These are phyloP conservation scores for Ceratobasidium sp. DNA, from an alignment of 1,284 basidiomycete genomes.

Conservation along the genomic window DNA sequence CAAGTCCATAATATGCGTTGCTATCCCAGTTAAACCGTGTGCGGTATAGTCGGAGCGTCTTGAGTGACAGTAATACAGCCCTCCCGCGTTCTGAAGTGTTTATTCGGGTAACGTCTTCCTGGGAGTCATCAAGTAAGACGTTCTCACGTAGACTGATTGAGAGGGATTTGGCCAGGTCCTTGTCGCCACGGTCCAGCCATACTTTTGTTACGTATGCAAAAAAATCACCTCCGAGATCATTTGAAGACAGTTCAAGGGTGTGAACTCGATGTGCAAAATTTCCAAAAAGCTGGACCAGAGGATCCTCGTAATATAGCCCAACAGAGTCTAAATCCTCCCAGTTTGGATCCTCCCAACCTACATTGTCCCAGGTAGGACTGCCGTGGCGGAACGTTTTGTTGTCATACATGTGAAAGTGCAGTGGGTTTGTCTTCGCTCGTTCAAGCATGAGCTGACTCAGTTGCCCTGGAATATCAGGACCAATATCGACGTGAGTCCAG, in stretches of 20 bases:
- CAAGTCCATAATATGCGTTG: conserved; percentile 4
- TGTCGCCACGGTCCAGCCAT: not conserved
- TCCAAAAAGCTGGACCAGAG: not conserved
- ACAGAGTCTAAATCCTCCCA: too few species aligned
- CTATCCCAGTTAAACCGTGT: not conserved
- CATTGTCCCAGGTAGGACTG: too few species aligned
- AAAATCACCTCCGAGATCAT: not conserved
- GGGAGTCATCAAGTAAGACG: too few species aligned
- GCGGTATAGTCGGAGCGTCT: not conserved
- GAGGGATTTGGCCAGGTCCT: not conserved
- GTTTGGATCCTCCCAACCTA: too few species aligned
- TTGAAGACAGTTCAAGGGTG: not conserved
- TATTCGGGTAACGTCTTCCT: not conserved
- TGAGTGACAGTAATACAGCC: not conserved
- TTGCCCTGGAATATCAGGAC: not conserved
- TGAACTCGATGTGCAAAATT: not conserved
- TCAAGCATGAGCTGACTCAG: not conserved
- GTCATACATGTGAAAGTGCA: not conserved
- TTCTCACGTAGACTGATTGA: not conserved
- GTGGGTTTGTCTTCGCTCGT: not conserved
- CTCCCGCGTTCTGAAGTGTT: not conserved
- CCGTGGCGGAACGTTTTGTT: not conserved
- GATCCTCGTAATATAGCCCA: not conserved
- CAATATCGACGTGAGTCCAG: conserved; percentile 4
- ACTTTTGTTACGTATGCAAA: not conserved